Percentiles rank a stretch among this genome's conserved stretches.
Evolutionary conservation across 495 filamentous ascomycete genomes (phyloP).

Genomic region (Hypoxylon lenormandii): DNA sequence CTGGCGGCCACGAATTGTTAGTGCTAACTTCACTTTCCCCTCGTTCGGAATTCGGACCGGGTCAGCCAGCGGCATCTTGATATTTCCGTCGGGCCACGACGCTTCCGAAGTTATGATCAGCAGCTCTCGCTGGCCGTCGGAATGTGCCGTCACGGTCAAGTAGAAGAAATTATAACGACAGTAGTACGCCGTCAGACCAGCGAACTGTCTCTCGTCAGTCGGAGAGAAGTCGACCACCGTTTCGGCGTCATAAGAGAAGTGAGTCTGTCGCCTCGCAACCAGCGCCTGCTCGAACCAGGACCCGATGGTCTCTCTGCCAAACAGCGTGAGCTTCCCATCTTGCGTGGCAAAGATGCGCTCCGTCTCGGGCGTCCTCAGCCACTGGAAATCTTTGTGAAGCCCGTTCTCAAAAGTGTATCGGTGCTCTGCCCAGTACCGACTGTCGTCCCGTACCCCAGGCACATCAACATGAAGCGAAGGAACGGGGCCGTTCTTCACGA

Average conservation of each 20-base stretch:
- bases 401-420: constrained; percentile 61
- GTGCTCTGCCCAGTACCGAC: constrained; percentile 64
- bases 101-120: constrained; percentile 64
- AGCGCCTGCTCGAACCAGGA: constrained; percentile 69
- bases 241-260: constrained; percentile 69
- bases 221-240: constrained; percentile 65
- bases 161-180: constrained; percentile 71
- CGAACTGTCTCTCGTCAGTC: constrained; percentile 67
- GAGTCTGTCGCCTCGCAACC: constrained; percentile 65
- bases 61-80: constrained; percentile 53
- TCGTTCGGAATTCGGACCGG: constrained; percentile 61
- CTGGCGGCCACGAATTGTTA: constrained; percentile 60
- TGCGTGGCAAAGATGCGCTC: constrained; percentile 63
- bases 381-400: constrained; percentile 67
- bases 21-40: constrained; percentile 63
- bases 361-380: constrained; percentile 67
- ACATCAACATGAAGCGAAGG: constrained; percentile 66
- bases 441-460: constrained; percentile 61
- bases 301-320: constrained; percentile 64
- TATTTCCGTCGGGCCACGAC: constrained; percentile 61
- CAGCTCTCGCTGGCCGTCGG: constrained; percentile 65
- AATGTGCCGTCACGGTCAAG: constrained; percentile 65
- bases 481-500: constrained; percentile 67
- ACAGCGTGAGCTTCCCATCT: constrained; percentile 56
- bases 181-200: constrained; percentile 68